A percentile compares a stretch with the other conserved stretches of the same genome.
Evolutionary conservation across 257 asterid species (phyloP).

Genomic region (Linaria vulgaris): DNA sequence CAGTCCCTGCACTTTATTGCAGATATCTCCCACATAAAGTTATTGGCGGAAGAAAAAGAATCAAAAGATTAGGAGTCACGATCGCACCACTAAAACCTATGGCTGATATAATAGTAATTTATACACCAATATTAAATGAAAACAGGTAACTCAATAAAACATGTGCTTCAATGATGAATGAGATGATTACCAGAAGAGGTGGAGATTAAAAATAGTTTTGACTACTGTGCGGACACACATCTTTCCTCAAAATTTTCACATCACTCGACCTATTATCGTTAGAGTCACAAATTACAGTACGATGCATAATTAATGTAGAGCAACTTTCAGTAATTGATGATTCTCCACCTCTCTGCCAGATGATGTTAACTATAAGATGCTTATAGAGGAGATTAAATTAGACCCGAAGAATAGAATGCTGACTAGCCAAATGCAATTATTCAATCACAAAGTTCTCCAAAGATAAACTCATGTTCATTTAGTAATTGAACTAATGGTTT

Average conservation of each 20-base stretch:
- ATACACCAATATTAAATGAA: background rate
- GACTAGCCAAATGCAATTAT: background rate
- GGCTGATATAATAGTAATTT: background rate
- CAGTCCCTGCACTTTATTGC: conserved; percentile 98
- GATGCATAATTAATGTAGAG: background rate
- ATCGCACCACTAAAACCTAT: background rate
- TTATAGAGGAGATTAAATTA: background rate
- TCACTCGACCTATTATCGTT: too few species aligned
- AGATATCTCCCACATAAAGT: conserved; percentile 39
- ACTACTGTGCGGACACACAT: too few species aligned
- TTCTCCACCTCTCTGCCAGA: background rate
- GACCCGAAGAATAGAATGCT: background rate
- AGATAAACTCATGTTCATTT: background rate
- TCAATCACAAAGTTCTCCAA: background rate
- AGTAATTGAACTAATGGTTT: too few species aligned
- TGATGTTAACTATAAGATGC: background rate
- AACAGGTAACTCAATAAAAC: background rate
- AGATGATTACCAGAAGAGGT: background rate
- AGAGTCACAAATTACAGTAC: background rate
- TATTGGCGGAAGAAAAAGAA: conserved; percentile 10
- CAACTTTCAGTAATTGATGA: background rate
- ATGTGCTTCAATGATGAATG: background rate
- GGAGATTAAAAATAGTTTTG: background rate
- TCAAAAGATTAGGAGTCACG: conserved; percentile 1
- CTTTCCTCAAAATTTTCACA: too few species aligned